Evolutionary conservation across 1,284 basidiomycete species (phyloP), one percentile per base, ranked within the genome.

Genomic region (Rhodotorula mucilaginosa): DNA sequence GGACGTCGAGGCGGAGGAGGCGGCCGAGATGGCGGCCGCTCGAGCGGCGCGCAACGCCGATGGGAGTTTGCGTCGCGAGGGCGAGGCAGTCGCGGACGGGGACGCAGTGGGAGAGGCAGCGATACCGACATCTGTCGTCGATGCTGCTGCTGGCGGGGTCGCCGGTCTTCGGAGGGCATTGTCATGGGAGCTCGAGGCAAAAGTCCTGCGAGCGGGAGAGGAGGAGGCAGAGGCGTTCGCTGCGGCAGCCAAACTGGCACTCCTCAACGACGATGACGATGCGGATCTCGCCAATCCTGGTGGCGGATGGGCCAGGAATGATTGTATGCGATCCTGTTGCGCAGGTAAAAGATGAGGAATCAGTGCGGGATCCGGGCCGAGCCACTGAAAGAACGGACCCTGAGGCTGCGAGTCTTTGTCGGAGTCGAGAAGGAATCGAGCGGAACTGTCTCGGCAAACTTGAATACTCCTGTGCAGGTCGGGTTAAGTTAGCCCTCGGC

Each of bases 401-500:
- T 63, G 56, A 72, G 58, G 19, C 60, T 62, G 26, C 68, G 67
- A 26, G 73, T 72, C 29, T 70, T 69, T 5, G 44, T 62, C 10
- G 61, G 64, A 2, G 69, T 54, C 62, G 72, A 69, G 62, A 74
- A 76, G 39, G 72, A 72, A 49, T 71, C 73, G 57, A 74, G 49
- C 0, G 74, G 61, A n/a, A 76, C 72, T 0, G 74, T 74, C 52
- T 72, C 70, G 16, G 74, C 74, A 44, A 76, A 76, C n/a, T 68
- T 61, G 52, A 76, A 76, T 52, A 76, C 71, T 23, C 72, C 74
- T 44, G 12, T 74, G 56, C 10, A 12, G 10, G 13, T 23, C 3
- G 8, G 1, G 7, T 5, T 8, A 3, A 2, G 29, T 19, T 49
- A 44, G 26, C n/a, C 29, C 18, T 47, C n/a, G 16, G 16, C 31